phyloP scores from a whole-genome alignment of 768 basidiomycete species.

The Calocybe cyanea region DNA sequence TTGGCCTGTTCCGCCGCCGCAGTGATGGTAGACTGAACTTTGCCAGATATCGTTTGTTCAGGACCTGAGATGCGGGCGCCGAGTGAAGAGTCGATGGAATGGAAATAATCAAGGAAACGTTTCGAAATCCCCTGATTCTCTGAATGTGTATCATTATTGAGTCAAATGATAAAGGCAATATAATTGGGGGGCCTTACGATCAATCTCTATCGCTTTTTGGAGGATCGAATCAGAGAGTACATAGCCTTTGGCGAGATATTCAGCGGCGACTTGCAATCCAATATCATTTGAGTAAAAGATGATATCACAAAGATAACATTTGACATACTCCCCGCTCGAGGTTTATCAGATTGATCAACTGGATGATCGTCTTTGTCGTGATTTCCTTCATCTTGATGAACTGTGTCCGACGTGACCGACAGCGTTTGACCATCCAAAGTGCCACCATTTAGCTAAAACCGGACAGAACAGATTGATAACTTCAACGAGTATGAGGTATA shows the following conservation, averaged over 20 bases:
- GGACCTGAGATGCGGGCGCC: constrained; percentile 73
- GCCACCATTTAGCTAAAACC: constrained; percentile 62
- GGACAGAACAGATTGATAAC: not conserved
- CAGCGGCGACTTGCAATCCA: constrained; percentile 75
- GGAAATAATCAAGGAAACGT: constrained; percentile 79
- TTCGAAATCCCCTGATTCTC: constrained; percentile 85
- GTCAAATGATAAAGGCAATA: not conserved
- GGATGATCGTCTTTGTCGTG: constrained; percentile 30
- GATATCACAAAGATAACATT: not conserved
- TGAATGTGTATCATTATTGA: constrained; percentile 19
- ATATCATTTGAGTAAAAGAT: constrained; percentile 5
- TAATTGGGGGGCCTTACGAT: constrained; percentile 44
- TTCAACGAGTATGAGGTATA: not conserved
- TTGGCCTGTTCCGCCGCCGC: constrained; percentile 67
- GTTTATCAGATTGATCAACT: constrained; percentile 88
- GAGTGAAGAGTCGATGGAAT: constrained; percentile 62
- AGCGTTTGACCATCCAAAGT: constrained; percentile 70
- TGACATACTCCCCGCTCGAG: constrained; percentile 72
- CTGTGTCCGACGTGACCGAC: constrained; percentile 64
- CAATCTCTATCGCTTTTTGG: constrained; percentile 76
- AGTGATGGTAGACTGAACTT: constrained; percentile 60
- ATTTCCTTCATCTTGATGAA: constrained; percentile 53
- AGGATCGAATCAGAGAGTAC: constrained; percentile 73
- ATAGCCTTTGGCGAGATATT: constrained; percentile 92
- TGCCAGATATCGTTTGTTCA: constrained; percentile 75